These are phyloP conservation scores for Singerocomus inundabilis DNA, from an alignment of 1,284 basidiomycete genomes.

Conservation along the genomic window DNA sequence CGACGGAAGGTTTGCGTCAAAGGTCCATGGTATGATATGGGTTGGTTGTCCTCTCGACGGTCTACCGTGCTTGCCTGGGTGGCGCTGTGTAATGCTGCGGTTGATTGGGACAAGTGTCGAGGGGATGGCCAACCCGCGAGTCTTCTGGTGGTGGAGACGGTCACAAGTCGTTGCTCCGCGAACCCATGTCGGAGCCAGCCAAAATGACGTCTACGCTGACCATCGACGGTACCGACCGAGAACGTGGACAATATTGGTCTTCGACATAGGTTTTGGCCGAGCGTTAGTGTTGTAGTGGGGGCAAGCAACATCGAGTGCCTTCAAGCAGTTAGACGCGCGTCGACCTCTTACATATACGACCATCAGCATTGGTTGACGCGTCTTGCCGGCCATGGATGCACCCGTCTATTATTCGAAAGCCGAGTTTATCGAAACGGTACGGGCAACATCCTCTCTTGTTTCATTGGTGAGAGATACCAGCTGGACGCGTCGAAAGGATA, in stretches of 20 bases:
- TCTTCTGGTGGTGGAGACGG: not conserved
- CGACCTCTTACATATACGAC: conserved; percentile 2
- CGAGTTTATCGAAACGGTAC: conserved; percentile 81
- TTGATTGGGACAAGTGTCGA: conserved; percentile 15
- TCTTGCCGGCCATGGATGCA: conserved; percentile 48
- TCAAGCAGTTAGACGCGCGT: not conserved
- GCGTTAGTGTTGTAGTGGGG: conserved; percentile 2
- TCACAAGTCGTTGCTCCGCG: conserved; percentile 1
- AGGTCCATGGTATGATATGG: conserved; percentile 58
- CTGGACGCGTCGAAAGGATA: conserved; percentile 49
- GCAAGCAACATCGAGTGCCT: conserved; percentile 10
- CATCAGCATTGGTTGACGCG: conserved; percentile 9
- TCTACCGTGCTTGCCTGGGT: conserved; percentile 8
- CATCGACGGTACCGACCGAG: not conserved
- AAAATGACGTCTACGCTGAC: conserved; percentile 11
- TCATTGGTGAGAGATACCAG: not conserved
- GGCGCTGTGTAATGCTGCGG: conserved; percentile 5
- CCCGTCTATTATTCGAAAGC: conserved; percentile 73
- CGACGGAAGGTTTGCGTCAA: conserved; percentile 69
- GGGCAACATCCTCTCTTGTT: conserved; percentile 15
- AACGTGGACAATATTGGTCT: conserved; percentile 9
- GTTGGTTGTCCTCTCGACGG: conserved; percentile 14
- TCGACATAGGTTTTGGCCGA: conserved; percentile 17
- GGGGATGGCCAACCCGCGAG: not conserved
- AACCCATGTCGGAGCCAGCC: not conserved